A percentile compares a stretch with the other conserved stretches of the same genome.
Evolutionary conservation across 2,329 filamentous ascomycete genomes (phyloP).

Genomic region (Cyphellophora europaea): DNA sequence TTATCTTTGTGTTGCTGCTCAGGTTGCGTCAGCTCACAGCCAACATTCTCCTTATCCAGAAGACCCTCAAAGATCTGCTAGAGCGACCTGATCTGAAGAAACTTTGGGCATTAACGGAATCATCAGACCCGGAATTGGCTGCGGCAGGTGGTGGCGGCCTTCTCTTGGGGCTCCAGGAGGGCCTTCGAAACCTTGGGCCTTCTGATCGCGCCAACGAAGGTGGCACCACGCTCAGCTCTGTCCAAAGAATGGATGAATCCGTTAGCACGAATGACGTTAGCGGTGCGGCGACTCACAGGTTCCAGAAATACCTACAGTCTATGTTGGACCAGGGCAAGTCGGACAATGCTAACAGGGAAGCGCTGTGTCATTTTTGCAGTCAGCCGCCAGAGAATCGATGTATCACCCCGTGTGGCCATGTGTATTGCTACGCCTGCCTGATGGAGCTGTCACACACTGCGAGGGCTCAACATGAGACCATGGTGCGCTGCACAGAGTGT

Average conservation of each 20-base stretch:
- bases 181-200: too few relatives aligned
- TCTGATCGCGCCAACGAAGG: too few relatives aligned
- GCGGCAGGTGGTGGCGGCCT: too few relatives aligned
- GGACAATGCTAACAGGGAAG: conserved; percentile 26
- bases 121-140: too few relatives aligned
- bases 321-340: conserved; percentile 16
- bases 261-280: too few relatives aligned
- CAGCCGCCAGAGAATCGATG: conserved; percentile 28
- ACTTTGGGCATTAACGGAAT: conserved; percentile 24
- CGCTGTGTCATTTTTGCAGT: conserved; percentile 35
- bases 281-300: too few relatives aligned
- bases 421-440: conserved; percentile 46
- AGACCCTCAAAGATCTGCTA: conserved; percentile 35
- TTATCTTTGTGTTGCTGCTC: conserved; percentile 38
- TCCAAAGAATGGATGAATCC: too few relatives aligned
- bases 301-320: too few relatives aligned
- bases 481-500: conserved; percentile 17
- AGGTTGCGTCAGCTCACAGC: conserved; percentile 43
- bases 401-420: conserved; percentile 45
- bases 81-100: conserved; percentile 35
- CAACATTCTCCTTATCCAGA: conserved; percentile 40
- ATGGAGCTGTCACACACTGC: too few relatives aligned
- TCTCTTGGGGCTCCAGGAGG: too few relatives aligned
- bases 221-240: background rate
- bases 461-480: too few relatives aligned